phyloP scores from a whole-genome alignment of 202 grass and related monocot genomes.

The Cymbopogon flexuosus region DNA sequence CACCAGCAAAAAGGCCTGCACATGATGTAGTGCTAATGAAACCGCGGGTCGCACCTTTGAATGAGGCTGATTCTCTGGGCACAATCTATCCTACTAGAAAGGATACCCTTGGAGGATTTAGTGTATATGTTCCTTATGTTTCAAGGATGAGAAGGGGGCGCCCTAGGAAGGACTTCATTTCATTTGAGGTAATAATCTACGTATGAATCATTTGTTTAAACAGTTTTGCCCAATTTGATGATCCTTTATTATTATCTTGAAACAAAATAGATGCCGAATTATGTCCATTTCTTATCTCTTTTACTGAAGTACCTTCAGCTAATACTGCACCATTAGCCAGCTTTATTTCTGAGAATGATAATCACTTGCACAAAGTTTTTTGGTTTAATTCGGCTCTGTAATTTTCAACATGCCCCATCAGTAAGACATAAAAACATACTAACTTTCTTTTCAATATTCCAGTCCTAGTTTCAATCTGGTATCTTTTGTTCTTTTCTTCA shows the following conservation, averaged over 20 bases:
- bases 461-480: neutral
- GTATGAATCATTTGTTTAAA: slow-evolving; percentile 19
- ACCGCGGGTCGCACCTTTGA: slow-evolving; percentile 27
- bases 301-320: neutral
- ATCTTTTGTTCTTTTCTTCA: neutral
- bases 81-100: slow-evolving; percentile 55
- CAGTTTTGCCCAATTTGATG: neutral
- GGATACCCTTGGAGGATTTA: slow-evolving; percentile 75
- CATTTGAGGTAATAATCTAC: slow-evolving; percentile 68
- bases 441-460: neutral
- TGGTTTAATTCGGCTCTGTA: neutral
- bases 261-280: neutral
- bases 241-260: neutral
- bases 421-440: slow-evolving; percentile 1
- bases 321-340: neutral
- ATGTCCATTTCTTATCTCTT: neutral
- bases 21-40: slow-evolving; percentile 44
- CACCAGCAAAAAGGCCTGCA: slow-evolving; percentile 39
- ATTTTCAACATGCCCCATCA: slow-evolving; percentile 7
- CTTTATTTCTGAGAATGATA: slow-evolving; percentile 22
- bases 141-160: slow-evolving; percentile 79
- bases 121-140: slow-evolving; percentile 73
- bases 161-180: slow-evolving; percentile 68
- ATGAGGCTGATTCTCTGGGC: slow-evolving; percentile 32
- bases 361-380: neutral